Evolutionary conservation across 2,329 filamentous ascomycete species (phyloP).

Genomic region (Nemania sp.): DNA sequence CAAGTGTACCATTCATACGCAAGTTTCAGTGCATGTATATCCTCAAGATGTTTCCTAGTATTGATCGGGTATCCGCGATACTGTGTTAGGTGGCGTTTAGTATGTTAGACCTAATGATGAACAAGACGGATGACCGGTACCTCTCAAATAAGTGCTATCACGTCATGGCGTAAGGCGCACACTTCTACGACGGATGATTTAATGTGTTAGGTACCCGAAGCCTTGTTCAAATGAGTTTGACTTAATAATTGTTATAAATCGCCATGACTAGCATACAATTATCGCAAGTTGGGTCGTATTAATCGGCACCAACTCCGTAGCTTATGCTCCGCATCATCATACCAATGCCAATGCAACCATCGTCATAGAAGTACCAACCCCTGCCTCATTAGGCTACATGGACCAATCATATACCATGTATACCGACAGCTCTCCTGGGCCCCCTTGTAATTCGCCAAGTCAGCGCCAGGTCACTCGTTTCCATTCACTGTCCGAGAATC

Average conservation of each 20-base stretch:
- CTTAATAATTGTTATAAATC: neutral
- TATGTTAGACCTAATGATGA: neutral
- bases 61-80: neutral
- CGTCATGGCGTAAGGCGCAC: neutral
- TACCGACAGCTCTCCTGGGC: conserved; percentile 7
- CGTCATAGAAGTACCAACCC: conserved; percentile 47
- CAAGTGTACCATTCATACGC: neutral
- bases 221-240: neutral
- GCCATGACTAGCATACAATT: neutral
- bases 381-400: conserved; percentile 22
- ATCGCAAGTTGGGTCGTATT: neutral
- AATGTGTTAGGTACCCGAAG: neutral
- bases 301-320: neutral
- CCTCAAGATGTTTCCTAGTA: neutral
- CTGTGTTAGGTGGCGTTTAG: neutral
- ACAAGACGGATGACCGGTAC: neutral
- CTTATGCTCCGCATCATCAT: conserved; percentile 33
- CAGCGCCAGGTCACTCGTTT: conserved; percentile 26
- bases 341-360: conserved; percentile 28
- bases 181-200: neutral
- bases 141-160: neutral
- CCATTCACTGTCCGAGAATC: conserved; percentile 13
- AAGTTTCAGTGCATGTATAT: neutral
- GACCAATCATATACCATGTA: conserved; percentile 41
- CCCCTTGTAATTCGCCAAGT: conserved; percentile 27